Evolutionary conservation across 2,329 filamentous ascomycete genomes (phyloP).

Genomic region (Phialocephala subalpina): DNA sequence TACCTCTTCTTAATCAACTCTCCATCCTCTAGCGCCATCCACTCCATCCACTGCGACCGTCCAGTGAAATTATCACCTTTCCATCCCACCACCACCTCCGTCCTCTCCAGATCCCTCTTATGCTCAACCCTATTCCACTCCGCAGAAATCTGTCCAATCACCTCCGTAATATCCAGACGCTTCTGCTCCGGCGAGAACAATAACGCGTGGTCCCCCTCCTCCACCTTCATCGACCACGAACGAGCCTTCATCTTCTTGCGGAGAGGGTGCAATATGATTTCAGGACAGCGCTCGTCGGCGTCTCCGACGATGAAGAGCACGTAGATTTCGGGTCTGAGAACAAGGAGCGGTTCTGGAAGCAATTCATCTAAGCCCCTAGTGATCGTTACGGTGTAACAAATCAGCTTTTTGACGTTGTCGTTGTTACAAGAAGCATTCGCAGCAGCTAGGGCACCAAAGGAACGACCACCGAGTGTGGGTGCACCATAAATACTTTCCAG

Average conservation of each 20-base stretch:
- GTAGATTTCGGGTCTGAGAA: slow-evolving; percentile 11
- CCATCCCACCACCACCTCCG: slow-evolving; percentile 10
- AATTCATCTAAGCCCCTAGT: neutral
- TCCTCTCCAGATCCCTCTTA: neutral
- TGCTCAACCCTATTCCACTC: slow-evolving; percentile 10
- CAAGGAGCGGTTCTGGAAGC: slow-evolving; percentile 9
- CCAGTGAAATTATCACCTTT: neutral
- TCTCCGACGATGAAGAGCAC: slow-evolving; percentile 17
- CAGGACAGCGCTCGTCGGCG: slow-evolving; percentile 5
- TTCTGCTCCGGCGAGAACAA: slow-evolving; percentile 6
- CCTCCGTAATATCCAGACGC: slow-evolving; percentile 12
- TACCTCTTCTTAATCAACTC: no score
- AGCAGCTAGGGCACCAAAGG: slow-evolving; percentile 12
- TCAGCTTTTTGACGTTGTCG: neutral
- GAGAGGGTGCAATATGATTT: neutral
- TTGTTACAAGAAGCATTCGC: neutral
- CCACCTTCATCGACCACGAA: slow-evolving; percentile 16
- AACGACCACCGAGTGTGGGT: slow-evolving; percentile 1
- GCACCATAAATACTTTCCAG: neutral
- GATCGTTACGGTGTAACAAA: slow-evolving; percentile 11
- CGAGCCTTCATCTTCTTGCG: slow-evolving; percentile 12
- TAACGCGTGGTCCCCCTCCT: slow-evolving; percentile 7
- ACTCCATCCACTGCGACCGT: neutral
- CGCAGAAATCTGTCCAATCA: slow-evolving; percentile 17
- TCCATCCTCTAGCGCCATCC: neutral